Conservation (phyloP, 2,329 filamentous ascomycete genomes). For the Alternaria alternata region DNA sequence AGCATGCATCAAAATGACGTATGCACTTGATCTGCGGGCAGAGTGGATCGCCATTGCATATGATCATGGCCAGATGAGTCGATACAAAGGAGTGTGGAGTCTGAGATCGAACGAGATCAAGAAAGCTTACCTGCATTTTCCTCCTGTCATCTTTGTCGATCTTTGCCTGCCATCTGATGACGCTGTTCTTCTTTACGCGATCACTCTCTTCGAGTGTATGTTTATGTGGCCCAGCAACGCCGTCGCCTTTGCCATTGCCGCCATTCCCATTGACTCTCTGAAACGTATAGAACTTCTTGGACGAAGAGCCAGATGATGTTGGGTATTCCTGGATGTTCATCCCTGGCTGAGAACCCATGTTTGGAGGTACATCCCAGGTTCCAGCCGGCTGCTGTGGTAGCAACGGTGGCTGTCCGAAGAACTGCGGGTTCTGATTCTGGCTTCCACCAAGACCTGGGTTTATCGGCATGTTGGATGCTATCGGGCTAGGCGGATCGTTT, state of each 20-base stretch:
- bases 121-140: slow-evolving; percentile 55
- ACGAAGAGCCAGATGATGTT: slow-evolving; percentile 11
- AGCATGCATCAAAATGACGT: slow-evolving; percentile 25
- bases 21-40: slow-evolving; percentile 9
- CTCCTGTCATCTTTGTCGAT: slow-evolving; percentile 69
- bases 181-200: slow-evolving; percentile 81
- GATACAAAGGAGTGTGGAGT: slow-evolving; percentile 6
- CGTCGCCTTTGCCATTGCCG: slow-evolving; percentile 74
- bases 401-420: slow-evolving; percentile 32
- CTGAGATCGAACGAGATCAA: background rate
- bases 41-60: slow-evolving; percentile 8
- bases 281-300: slow-evolving; percentile 68
- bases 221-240: slow-evolving; percentile 75
- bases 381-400: slow-evolving; percentile 24
- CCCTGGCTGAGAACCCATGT: slow-evolving; percentile 19
- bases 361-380: slow-evolving; percentile 38
- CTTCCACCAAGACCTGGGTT: slow-evolving; percentile 6
- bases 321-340: slow-evolving; percentile 28
- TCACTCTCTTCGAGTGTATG: slow-evolving; percentile 78
- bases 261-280: slow-evolving; percentile 81
- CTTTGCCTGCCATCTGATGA: slow-evolving; percentile 71
- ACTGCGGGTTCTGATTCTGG: slow-evolving; percentile 25
- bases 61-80: slow-evolving; percentile 4
- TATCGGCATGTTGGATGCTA: slow-evolving; percentile 8
- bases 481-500: slow-evolving; percentile 17